Conservation (phyloP, 768 basidiomycete species). For the Tricholoma sp. region DNA sequence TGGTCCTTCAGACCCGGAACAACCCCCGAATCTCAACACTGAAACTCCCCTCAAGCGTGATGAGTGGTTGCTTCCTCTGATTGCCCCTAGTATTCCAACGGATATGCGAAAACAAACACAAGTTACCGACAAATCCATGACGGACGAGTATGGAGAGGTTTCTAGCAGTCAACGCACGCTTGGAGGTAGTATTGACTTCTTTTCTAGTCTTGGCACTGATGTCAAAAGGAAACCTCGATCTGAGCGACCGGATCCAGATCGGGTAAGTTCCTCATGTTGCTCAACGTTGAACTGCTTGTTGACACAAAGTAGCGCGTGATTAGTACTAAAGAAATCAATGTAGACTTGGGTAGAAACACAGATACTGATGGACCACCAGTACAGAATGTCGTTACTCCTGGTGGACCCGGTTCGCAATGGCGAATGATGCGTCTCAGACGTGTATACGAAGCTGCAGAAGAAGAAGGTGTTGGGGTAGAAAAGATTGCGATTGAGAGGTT, state of each 20-base stretch:
- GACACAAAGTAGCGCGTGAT: slow-evolving; percentile 43
- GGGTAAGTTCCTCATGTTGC: slow-evolving; percentile 37
- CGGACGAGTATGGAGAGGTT: slow-evolving; percentile 61
- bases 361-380: slow-evolving; percentile 37
- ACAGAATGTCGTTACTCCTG: slow-evolving; percentile 57
- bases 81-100: slow-evolving; percentile 23
- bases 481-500: slow-evolving; percentile 88
- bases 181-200: slow-evolving; percentile 76
- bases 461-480: slow-evolving; percentile 68
- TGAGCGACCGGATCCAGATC: slow-evolving; percentile 63
- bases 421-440: slow-evolving; percentile 94
- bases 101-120: slow-evolving; percentile 20
- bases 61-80: slow-evolving; percentile 66
- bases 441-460: slow-evolving; percentile 86
- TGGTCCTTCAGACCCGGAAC: slow-evolving; percentile 36
- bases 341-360: slow-evolving; percentile 40
- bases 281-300: slow-evolving; percentile 11
- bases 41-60: slow-evolving; percentile 61
- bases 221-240: slow-evolving; percentile 53
- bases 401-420: slow-evolving; percentile 93
- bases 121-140: slow-evolving; percentile 45
- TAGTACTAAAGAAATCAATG: slow-evolving; percentile 60
- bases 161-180: slow-evolving; percentile 40
- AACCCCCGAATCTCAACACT: slow-evolving; percentile 43
- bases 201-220: slow-evolving; percentile 81